Conservation (phyloP, 352 stramenopile species). For the Poterioochromonas sp. region DNA sequence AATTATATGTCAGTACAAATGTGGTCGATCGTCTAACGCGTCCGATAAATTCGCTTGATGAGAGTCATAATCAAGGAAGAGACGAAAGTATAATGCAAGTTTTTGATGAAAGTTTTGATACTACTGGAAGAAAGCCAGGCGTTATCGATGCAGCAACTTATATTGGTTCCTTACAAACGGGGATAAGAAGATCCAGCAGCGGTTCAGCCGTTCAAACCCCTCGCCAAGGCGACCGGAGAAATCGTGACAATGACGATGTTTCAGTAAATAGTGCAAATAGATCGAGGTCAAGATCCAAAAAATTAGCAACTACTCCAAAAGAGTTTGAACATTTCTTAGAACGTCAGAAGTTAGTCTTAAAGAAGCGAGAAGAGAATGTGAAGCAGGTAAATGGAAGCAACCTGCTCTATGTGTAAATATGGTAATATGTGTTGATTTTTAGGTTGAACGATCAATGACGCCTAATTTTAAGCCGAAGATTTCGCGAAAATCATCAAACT, state of each 20-base stretch:
- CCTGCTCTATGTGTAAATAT: slow-evolving; percentile 14
- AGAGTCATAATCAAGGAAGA: background rate
- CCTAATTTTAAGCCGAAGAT: slow-evolving; percentile 23
- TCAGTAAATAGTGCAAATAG: too few relatives aligned
- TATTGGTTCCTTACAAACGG: background rate
- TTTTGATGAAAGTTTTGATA: slow-evolving; percentile 12
- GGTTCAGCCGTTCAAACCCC: background rate
- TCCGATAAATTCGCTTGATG: background rate
- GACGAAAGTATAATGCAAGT: background rate
- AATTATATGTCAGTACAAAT: slow-evolving; percentile 12
- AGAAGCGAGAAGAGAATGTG: slow-evolving; percentile 7
- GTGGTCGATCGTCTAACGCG: slow-evolving; percentile 26
- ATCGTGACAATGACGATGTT: too few relatives aligned
- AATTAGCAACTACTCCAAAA: slow-evolving; percentile 38
- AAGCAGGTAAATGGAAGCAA: slow-evolving; percentile 11
- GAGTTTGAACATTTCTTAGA: background rate
- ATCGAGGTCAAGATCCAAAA: slow-evolving; percentile 38
- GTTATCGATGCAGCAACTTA: slow-evolving; percentile 23
- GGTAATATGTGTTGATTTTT: slow-evolving; percentile 12
- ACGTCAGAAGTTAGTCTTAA: background rate
- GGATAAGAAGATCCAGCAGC: background rate
- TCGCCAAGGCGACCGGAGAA: background rate
- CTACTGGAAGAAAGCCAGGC: background rate
- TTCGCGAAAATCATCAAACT: background rate
- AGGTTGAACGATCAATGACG: slow-evolving; percentile 2